A percentile compares a stretch with the other conserved stretches of the same genome.
Evolutionary conservation across 2,329 filamentous ascomycete species (phyloP).

Genomic region (Xylariaceae sp.): DNA sequence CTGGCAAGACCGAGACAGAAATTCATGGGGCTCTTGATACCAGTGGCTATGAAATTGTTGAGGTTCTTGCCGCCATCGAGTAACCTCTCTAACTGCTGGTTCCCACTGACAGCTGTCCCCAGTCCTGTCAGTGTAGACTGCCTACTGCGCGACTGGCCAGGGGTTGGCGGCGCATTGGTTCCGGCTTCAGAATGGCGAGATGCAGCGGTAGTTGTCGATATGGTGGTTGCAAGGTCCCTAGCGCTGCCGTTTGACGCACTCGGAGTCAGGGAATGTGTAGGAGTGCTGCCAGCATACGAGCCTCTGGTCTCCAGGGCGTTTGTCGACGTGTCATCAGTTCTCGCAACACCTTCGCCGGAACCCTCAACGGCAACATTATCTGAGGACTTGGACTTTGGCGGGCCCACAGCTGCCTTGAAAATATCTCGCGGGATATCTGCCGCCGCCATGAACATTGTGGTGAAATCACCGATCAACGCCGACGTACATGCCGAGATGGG

Average conservation of each 20-base stretch:
- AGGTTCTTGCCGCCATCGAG: slow-evolving; percentile 63
- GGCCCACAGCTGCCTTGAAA: slow-evolving; percentile 36
- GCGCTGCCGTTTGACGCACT: slow-evolving; percentile 13
- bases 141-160: slow-evolving; percentile 1
- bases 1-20: slow-evolving; percentile 76
- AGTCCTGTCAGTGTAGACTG: not conserved
- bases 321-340: slow-evolving; percentile 7
- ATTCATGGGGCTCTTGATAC: slow-evolving; percentile 76
- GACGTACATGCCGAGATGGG: slow-evolving; percentile 72
- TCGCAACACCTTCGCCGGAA: slow-evolving; percentile 7
- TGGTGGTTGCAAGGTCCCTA: slow-evolving; percentile 10
- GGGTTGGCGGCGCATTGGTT: slow-evolving; percentile 10
- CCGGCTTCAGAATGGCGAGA: slow-evolving; percentile 7
- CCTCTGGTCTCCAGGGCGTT: slow-evolving; percentile 5
- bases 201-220: slow-evolving; percentile 11
- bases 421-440: slow-evolving; percentile 63
- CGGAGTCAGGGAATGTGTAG: slow-evolving; percentile 15
- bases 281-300: slow-evolving; percentile 14
- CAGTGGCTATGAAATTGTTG: slow-evolving; percentile 66
- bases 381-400: slow-evolving; percentile 18
- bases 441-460: slow-evolving; percentile 74
- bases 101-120: slow-evolving; percentile 22
- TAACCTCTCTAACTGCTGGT: slow-evolving; percentile 49
- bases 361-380: slow-evolving; percentile 14
- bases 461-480: slow-evolving; percentile 76